Percentiles rank a stretch among this genome's conserved stretches.
These are phyloP conservation scores for Trichophyton mentagrophytes DNA, from an alignment of 2,329 filamentous ascomycete species.

Conservation along the genomic window DNA sequence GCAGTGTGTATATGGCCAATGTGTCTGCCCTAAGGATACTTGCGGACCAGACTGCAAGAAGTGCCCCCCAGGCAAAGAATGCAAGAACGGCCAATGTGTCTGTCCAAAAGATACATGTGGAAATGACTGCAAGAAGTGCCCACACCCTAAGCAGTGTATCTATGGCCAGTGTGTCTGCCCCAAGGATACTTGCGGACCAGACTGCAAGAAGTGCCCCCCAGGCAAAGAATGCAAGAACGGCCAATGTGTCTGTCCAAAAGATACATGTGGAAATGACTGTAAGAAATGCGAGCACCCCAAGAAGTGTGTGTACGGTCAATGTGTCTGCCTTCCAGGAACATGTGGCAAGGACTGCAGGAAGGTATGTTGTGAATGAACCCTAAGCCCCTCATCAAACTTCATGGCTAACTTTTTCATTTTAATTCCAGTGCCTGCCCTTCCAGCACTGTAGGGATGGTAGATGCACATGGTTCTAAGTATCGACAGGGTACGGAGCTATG, in stretches of 20 bases:
- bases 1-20: background rate
- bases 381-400: background rate
- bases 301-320: background rate
- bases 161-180: background rate
- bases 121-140: background rate
- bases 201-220: background rate
- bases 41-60: background rate
- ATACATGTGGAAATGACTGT: background rate
- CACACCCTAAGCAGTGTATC: background rate
- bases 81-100: background rate
- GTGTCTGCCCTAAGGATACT: background rate
- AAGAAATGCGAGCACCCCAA: background rate
- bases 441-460: background rate
- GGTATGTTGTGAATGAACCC: background rate
- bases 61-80: background rate
- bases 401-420: background rate
- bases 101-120: background rate
- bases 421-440: background rate
- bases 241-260: background rate
- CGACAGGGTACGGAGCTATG: background rate
- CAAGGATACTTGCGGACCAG: background rate
- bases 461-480: background rate
- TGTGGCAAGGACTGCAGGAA: background rate
- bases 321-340: background rate
- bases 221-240: too few species aligned